Evolutionary conservation across 352 stramenopile genomes (phyloP).

Genomic region (Thraustochytrium sp.): DNA sequence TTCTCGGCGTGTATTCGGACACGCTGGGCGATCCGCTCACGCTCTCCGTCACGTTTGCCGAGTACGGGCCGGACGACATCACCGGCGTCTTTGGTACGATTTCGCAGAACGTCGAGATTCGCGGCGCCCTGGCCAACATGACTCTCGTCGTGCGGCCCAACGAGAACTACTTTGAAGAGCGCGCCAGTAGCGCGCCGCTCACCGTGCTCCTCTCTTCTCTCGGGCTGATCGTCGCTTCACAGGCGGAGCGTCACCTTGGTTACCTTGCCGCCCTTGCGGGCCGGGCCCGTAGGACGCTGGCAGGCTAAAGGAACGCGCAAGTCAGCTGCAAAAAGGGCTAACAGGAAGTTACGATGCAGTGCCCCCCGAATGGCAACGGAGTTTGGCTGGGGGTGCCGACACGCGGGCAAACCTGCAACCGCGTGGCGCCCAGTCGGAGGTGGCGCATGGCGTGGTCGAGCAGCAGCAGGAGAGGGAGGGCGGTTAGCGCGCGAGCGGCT

Average conservation of each 20-base stretch:
- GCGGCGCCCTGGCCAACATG: background rate
- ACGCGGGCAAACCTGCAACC: too few relatives aligned
- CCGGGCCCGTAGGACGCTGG: too few relatives aligned
- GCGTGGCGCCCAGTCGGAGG: too few relatives aligned
- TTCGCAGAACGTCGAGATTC: background rate
- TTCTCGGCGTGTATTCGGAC: background rate
- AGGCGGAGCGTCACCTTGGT: conserved; percentile 1
- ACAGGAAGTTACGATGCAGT: too few relatives aligned
- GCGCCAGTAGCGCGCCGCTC: background rate
- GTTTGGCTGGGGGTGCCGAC: too few relatives aligned
- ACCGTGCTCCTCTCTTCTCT: background rate
- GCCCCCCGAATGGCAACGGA: too few relatives aligned
- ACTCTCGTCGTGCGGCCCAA: background rate
- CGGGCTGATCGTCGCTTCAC: background rate
- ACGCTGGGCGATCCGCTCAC: background rate
- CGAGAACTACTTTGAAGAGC: background rate
- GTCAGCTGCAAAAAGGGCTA: too few relatives aligned
- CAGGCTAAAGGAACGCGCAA: too few relatives aligned
- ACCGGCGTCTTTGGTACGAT: background rate
- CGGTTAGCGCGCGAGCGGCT: too few relatives aligned
- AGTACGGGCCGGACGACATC: background rate
- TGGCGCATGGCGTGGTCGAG: too few relatives aligned
- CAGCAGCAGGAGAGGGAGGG: too few relatives aligned
- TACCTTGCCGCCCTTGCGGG: background rate
- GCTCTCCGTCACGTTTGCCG: background rate